Percentiles rank a stretch among this genome's conserved stretches.
These are phyloP conservation scores for Penicillium sp. DNA, from an alignment of 2,329 filamentous ascomycete species.

Conservation along the genomic window DNA sequence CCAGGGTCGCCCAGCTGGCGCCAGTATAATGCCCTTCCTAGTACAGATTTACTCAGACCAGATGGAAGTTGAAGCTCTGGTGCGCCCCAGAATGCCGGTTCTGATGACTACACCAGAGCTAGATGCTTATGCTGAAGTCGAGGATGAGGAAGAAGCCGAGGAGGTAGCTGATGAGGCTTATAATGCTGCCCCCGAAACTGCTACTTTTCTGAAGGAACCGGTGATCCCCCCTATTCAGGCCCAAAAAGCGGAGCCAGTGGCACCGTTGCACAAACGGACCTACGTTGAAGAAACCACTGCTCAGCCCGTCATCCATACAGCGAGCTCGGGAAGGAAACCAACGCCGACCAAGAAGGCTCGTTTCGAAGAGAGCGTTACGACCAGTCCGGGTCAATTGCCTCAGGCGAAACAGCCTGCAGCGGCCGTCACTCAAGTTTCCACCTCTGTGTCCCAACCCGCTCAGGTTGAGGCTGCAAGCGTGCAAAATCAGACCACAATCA, in stretches of 20 bases:
- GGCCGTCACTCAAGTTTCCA: conserved; percentile 1
- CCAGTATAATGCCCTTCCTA: conserved; percentile 78
- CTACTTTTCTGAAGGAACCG: conserved; percentile 27
- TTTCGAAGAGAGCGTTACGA: conserved; percentile 23
- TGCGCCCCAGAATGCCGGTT: conserved; percentile 53
- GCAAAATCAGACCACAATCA: conserved; percentile 8
- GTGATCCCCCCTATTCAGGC: conserved; percentile 14
- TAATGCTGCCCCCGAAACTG: conserved; percentile 14
- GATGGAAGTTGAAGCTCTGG: conserved; percentile 67
- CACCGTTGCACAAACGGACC: conserved; percentile 28
- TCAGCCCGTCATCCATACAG: conserved; percentile 3
- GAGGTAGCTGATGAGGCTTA: conserved; percentile 15
- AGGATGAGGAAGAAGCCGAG: conserved; percentile 35
- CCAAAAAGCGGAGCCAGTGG: conserved; percentile 11
- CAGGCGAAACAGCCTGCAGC: conserved; percentile 4
- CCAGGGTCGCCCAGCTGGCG: conserved; percentile 59
- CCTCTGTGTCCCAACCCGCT: conserved; percentile 11
- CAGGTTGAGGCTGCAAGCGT: conserved; percentile 12
- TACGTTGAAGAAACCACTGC: conserved; percentile 25
- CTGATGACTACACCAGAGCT: conserved; percentile 32
- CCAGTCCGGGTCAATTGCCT: not conserved
- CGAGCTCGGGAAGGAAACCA: conserved; percentile 8
- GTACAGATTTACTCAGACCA: conserved; percentile 62
- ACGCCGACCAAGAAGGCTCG: conserved; percentile 34
- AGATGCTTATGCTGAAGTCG: conserved; percentile 25